These are phyloP conservation scores for Metschnikowia continentalis DNA, from an alignment of 805 yeast species.

Conservation along the genomic window DNA sequence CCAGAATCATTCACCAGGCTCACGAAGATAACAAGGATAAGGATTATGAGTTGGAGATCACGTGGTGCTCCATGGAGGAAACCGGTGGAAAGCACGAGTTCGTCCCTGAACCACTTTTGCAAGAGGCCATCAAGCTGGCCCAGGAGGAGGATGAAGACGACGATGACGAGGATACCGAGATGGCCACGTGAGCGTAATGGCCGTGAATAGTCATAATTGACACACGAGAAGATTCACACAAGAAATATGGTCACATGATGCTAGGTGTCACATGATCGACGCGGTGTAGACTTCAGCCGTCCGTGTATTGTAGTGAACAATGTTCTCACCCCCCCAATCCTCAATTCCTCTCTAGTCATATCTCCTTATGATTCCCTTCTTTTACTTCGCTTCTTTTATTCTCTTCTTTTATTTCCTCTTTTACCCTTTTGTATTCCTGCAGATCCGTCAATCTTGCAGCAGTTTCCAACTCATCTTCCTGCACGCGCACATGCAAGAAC, in stretches of 20 bases:
- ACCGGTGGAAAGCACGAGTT: conserved; percentile 77
- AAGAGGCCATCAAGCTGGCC: conserved; percentile 81
- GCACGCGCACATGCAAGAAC: conserved; percentile 1
- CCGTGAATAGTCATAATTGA: conserved; percentile 1
- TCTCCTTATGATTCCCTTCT: too few relatives aligned
- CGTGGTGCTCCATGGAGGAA: conserved; percentile 77
- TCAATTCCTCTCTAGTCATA: too few relatives aligned
- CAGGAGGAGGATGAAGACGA: conserved; percentile 80
- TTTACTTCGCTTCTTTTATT: too few relatives aligned
- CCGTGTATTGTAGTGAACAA: too few relatives aligned
- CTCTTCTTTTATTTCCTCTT: too few relatives aligned
- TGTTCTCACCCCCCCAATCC: too few relatives aligned
- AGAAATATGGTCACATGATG: too few relatives aligned
- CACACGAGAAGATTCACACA: background rate
- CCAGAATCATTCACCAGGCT: conserved; percentile 85
- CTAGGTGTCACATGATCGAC: too few relatives aligned
- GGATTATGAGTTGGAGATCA: conserved; percentile 90
- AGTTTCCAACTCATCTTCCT: background rate
- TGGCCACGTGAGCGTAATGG: conserved; percentile 11
- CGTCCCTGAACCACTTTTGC: conserved; percentile 73
- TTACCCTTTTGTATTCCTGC: background rate
- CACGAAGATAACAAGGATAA: conserved; percentile 98
- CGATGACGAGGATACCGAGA: conserved; percentile 48
- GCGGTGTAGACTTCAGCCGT: background rate
- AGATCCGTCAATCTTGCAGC: background rate